Evolutionary conservation across 2,329 filamentous ascomycete species (phyloP).

Genomic region (Calonectria ilicicola): DNA sequence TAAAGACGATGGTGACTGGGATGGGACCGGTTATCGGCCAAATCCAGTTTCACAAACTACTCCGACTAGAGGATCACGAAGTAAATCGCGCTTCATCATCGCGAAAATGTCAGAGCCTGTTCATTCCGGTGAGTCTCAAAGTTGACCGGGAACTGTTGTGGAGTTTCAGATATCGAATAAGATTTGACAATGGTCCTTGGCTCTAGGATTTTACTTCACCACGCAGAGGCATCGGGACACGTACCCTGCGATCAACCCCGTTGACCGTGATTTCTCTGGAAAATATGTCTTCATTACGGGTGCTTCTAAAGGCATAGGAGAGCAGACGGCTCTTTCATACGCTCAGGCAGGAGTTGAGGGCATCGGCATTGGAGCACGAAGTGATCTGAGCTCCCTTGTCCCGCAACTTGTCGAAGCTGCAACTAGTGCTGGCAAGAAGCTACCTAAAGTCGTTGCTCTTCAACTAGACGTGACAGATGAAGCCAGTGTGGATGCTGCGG

Average conservation of each 20-base stretch:
- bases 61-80: neutral
- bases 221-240: slow-evolving; percentile 57
- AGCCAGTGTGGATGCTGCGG: slow-evolving; percentile 48
- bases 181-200: neutral
- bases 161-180: neutral
- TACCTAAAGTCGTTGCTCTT: slow-evolving; percentile 53
- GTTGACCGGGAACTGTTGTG: no score
- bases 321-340: slow-evolving; percentile 65
- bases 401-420: slow-evolving; percentile 51
- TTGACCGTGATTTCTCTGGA: slow-evolving; percentile 51
- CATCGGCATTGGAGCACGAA: slow-evolving; percentile 67
- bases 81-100: neutral
- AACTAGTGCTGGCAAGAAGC: slow-evolving; percentile 42
- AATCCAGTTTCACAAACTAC: neutral
- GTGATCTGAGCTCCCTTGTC: slow-evolving; percentile 52
- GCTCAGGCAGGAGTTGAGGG: slow-evolving; percentile 63
- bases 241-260: slow-evolving; percentile 63
- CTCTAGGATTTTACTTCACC: neutral
- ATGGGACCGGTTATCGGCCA: neutral
- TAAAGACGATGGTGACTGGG: neutral
- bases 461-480: slow-evolving; percentile 52
- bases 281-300: slow-evolving; percentile 65
- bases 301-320: slow-evolving; percentile 66
- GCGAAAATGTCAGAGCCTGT: slow-evolving; percentile 1
- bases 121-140: neutral